These are phyloP conservation scores for Capronia epimyces DNA, from an alignment of 2,329 filamentous ascomycete species.

Conservation along the genomic window DNA sequence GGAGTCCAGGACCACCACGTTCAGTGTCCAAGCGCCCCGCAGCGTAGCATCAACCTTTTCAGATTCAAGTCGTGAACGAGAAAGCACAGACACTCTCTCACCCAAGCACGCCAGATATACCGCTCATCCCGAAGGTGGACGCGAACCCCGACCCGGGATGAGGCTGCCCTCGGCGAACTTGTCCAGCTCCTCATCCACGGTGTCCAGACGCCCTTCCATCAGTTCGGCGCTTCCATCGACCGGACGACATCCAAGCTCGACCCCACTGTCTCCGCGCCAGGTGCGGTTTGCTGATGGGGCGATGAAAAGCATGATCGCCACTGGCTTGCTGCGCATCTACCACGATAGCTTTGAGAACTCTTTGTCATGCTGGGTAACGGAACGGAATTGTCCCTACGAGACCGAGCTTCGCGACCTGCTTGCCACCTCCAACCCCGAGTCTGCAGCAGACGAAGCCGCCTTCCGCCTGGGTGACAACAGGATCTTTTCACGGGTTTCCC, in stretches of 20 bases:
- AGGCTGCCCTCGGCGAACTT: neutral
- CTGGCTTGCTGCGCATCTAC: slow-evolving; percentile 21
- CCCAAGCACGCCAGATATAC: neutral
- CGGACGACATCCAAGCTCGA: slow-evolving; percentile 1
- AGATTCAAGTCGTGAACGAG: slow-evolving; percentile 9
- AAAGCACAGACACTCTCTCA: neutral
- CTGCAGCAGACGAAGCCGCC: slow-evolving; percentile 41
- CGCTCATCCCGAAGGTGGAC: neutral
- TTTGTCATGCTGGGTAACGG: slow-evolving; percentile 24
- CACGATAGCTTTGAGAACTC: slow-evolving; percentile 25
- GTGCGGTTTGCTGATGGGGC: slow-evolving; percentile 33
- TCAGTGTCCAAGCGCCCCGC: neutral
- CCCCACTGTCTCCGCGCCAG: slow-evolving; percentile 8
- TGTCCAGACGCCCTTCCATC: slow-evolving; percentile 2
- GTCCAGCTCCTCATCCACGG: neutral
- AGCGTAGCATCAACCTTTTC: slow-evolving; percentile 9
- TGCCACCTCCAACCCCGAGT: slow-evolving; percentile 26
- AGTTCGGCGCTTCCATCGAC: neutral
- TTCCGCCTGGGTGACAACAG: slow-evolving; percentile 44
- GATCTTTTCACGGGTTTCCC: slow-evolving; percentile 42
- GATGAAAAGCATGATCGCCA: slow-evolving; percentile 37
- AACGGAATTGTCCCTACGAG: slow-evolving; percentile 34
- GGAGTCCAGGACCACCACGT: neutral
- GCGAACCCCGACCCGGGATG: neutral
- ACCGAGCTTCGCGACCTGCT: slow-evolving; percentile 26